phyloP scores from a whole-genome alignment of 257 asterid species.

The Rhazya stricta region DNA sequence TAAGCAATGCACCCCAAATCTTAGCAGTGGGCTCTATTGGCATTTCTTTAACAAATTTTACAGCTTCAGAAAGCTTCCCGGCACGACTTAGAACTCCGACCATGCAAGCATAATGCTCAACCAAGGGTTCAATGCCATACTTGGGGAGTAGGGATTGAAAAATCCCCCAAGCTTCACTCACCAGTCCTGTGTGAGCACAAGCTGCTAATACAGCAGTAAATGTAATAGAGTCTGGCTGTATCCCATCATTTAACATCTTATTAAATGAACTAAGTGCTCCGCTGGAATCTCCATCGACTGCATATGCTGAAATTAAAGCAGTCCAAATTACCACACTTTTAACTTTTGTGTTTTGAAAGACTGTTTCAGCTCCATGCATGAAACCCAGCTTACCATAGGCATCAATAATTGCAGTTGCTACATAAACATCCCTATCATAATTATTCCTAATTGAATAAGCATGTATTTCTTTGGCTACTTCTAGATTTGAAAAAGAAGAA shows the following conservation, averaged over 20 bases:
- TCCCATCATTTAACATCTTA: slow-evolving; percentile 48
- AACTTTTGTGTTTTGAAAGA: slow-evolving; percentile 44
- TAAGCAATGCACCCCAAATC: slow-evolving; percentile 82
- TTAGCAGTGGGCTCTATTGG: slow-evolving; percentile 54
- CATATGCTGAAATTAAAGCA: slow-evolving; percentile 71
- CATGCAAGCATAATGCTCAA: slow-evolving; percentile 72
- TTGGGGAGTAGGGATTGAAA: slow-evolving; percentile 42
- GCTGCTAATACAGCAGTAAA: slow-evolving; percentile 74
- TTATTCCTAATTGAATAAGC: slow-evolving; percentile 53
- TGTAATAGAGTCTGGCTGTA: slow-evolving; percentile 62
- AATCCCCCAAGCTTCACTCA: slow-evolving; percentile 52
- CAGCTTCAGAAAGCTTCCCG: slow-evolving; percentile 63
- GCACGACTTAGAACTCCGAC: slow-evolving; percentile 68
- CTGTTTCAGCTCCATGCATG: slow-evolving; percentile 46
- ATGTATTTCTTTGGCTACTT: slow-evolving; percentile 70
- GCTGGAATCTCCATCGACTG: slow-evolving; percentile 71
- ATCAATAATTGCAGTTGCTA: slow-evolving; percentile 66
- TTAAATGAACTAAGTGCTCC: slow-evolving; percentile 50
- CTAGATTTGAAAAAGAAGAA: slow-evolving; percentile 50
- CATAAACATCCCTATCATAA: slow-evolving; percentile 49
- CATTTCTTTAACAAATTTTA: slow-evolving; percentile 59
- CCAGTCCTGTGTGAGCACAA: slow-evolving; percentile 79
- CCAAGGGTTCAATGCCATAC: slow-evolving; percentile 50
- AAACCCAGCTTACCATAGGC: slow-evolving; percentile 72
- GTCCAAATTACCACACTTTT: slow-evolving; percentile 83